Evolutionary conservation across 305 asterid genomes (phyloP).

Genomic region (Solanum hybrid): DNA sequence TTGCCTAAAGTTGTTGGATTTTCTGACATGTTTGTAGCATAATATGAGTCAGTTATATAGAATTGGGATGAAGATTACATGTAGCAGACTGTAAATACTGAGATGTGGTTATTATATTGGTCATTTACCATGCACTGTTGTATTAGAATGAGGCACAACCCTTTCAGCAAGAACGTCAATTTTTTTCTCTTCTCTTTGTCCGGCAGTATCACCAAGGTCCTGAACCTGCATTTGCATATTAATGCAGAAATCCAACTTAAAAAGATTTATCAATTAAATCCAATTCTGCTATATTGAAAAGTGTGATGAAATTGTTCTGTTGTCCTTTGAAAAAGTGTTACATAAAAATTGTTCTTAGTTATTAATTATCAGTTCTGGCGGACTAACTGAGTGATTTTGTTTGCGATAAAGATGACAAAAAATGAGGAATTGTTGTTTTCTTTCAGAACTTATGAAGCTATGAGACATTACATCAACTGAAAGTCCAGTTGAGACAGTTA

Average conservation of each 20-base stretch:
- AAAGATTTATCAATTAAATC: not conserved
- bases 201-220: conserved; percentile 15
- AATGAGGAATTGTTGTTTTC: not conserved
- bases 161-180: conserved; percentile 11
- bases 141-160: conserved; percentile 13
- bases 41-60: not conserved
- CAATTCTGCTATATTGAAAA: not conserved
- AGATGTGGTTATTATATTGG: not conserved
- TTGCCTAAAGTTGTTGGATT: too few species aligned
- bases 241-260: not conserved
- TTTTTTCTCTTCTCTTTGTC: conserved; percentile 14
- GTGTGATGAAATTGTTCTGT: not conserved
- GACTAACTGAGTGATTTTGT: not conserved
- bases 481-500: not conserved
- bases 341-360: not conserved
- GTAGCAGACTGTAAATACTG: not conserved
- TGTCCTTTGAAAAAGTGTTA: not conserved
- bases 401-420: not conserved
- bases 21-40: not conserved
- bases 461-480: not conserved
- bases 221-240: conserved; percentile 24
- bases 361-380: not conserved
- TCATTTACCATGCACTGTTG: conserved; percentile 20
- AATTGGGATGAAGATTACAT: not conserved
- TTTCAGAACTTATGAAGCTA: not conserved